Conservation (phyloP, 2,329 filamentous ascomycete species). For the Pyricularia sp. region DNA sequence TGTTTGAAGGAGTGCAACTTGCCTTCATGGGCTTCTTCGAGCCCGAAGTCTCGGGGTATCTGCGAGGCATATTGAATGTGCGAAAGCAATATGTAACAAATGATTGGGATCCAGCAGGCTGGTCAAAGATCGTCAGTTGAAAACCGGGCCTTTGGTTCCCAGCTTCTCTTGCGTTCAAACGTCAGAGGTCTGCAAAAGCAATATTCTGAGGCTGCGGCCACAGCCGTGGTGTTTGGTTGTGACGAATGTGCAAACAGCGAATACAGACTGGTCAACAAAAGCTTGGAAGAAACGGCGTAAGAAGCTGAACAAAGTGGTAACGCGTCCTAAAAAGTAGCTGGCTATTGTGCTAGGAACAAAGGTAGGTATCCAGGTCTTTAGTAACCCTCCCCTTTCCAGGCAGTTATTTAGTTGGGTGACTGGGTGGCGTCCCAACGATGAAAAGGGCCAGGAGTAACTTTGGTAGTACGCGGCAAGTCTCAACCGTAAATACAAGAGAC, state of each 20-base stretch:
- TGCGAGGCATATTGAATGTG: not conserved
- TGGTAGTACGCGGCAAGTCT: not conserved
- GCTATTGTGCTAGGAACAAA: not conserved
- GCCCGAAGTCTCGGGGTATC: not conserved
- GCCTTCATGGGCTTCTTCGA: not conserved
- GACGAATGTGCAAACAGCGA: not conserved
- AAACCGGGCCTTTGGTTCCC: not conserved
- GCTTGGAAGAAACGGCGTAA: not conserved
- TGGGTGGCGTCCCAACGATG: not conserved
- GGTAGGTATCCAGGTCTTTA: not conserved
- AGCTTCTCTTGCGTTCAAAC: not conserved
- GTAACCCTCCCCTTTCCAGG: not conserved
- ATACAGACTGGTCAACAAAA: not conserved
- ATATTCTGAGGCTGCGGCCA: not conserved
- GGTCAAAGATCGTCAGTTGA: not conserved
- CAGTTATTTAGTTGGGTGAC: not conserved
- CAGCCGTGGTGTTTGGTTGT: not conserved
- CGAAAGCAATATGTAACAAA: not conserved
- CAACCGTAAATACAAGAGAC: not conserved
- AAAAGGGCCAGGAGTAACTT: not conserved
- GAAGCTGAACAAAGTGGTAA: not conserved
- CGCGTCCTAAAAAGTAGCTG: not conserved
- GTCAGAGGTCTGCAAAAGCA: not conserved
- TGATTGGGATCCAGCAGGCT: not conserved
- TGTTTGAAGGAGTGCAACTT: not conserved